Percentiles rank a stretch among this genome's conserved stretches.
These are phyloP conservation scores for Fusarium illudens DNA, from an alignment of 2,329 filamentous ascomycete species.

Conservation along the genomic window DNA sequence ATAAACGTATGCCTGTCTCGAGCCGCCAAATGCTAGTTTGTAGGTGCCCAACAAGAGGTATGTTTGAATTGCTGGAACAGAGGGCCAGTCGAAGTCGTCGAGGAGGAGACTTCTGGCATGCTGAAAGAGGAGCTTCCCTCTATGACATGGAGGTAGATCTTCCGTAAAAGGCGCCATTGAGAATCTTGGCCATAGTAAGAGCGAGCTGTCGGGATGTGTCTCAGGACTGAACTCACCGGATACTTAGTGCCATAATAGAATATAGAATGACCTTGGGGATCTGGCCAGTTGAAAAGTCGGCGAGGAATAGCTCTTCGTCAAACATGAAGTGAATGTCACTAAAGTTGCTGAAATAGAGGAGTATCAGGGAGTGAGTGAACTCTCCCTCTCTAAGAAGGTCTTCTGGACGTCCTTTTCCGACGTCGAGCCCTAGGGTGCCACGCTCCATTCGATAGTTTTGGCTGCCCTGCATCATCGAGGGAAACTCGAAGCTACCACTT, in stretches of 20 bases:
- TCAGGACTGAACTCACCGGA: background rate
- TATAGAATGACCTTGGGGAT: conserved; percentile 3
- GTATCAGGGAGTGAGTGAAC: conserved; percentile 12
- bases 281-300: background rate
- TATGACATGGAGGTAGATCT: background rate
- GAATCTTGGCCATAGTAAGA: background rate
- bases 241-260: background rate
- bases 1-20: background rate
- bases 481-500: background rate
- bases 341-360: conserved; percentile 22
- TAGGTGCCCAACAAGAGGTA: background rate
- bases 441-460: conserved; percentile 2
- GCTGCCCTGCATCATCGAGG: background rate
- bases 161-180: background rate
- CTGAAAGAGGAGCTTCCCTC: background rate
- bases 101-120: background rate
- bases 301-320: conserved; percentile 10
- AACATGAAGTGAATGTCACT: conserved; percentile 21
- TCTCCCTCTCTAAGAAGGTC: conserved; percentile 15
- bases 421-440: conserved; percentile 5
- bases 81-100: background rate
- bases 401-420: conserved; percentile 7
- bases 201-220: background rate
- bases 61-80: background rate
- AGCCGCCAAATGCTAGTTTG: background rate